Conservation (phyloP, 2,329 filamentous ascomycete species). For the Fusarium sp. region DNA sequence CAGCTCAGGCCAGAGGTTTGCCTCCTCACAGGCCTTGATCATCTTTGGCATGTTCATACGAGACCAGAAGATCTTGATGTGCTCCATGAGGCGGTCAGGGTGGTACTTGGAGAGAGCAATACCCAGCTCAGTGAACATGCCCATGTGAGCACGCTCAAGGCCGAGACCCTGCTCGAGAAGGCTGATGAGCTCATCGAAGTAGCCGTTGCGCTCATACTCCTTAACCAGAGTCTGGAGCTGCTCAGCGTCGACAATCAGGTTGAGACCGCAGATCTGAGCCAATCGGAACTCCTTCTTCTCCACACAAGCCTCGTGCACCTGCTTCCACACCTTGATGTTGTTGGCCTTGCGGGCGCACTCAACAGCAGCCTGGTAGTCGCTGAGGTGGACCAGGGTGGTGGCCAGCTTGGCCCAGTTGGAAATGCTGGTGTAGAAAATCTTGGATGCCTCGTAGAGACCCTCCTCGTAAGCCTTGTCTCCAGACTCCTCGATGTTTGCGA, state of each 20-base stretch:
- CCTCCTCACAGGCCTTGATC: constrained; percentile 92
- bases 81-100: constrained; percentile 96
- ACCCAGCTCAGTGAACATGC: constrained; percentile 94
- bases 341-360: constrained; percentile 99
- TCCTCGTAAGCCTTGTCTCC: constrained; percentile 98
- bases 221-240: constrained; percentile 93
- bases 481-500: constrained; percentile 94
- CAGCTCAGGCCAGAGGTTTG: constrained; percentile 95
- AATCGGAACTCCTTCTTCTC: constrained; percentile 99
- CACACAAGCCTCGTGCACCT: constrained; percentile 96
- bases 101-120: constrained; percentile 95
- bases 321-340: constrained; percentile 99
- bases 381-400: constrained; percentile 95
- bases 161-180: constrained; percentile 95
- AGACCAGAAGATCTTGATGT: constrained; percentile 98
- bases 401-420: constrained; percentile 99
- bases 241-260: constrained; percentile 97
- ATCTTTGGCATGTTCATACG: constrained; percentile 98
- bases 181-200: constrained; percentile 97
- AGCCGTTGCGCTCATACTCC: constrained; percentile 96
- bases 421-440: constrained; percentile 98
- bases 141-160: constrained; percentile 93
- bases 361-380: constrained; percentile 96
- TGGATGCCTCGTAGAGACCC: constrained; percentile 93
- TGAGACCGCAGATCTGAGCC: constrained; percentile 98